Evolutionary conservation across 108 stramenopile species (phyloP), one percentile per base, ranked within the genome.

Genomic region (Thalassiosira profunda): DNA sequence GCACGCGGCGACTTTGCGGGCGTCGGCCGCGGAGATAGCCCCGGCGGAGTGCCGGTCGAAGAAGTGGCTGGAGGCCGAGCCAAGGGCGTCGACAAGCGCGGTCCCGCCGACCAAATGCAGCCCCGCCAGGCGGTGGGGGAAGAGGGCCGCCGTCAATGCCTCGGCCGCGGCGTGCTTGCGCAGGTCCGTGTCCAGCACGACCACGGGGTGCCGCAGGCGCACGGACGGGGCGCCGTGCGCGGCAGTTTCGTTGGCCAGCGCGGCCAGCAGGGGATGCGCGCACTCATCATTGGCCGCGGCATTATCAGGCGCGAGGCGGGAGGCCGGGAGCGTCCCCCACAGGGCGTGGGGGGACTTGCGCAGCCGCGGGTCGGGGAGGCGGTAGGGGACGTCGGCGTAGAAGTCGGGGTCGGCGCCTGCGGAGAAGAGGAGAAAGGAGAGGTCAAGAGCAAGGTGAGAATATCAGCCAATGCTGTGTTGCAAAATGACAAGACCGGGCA

Each of bases 261-360:
- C 52, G 42, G 68, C 63, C 18, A 71, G 24, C 12, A 93, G 40
- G 30, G 82, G 81, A 40, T 83, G 68, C 23, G 87, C 49, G 25
- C 88, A 70, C 21, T 31, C 49, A 18, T 43, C 47, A 40, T 33
- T 1, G 28, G 21, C 6, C 34, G 49, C 12, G 67, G 53, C 6
- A 63, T 49, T 52, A n/a, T n/a, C n/a, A n/a, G n/a, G n/a, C 55
- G 36, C 83, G 30, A 69, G 67, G 58, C 89, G 88, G 15, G 70
- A 33, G 6, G 79, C 74, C 1, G 92, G 89, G 15, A 95, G 63
- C 4, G 86, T 87, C 31, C 94, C 94, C 94, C 94, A 95, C 0
- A 92, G 74, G 15, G 94, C 81, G 60, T 95, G 94, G 1, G 94
- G 94, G 17, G 94, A 95, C 66, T 95, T 95, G 42, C 76, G 51